Base-by-base conservation (phyloP, 2,329 filamentous ascomycete species). In the Arachnomyces sp. region DNA sequence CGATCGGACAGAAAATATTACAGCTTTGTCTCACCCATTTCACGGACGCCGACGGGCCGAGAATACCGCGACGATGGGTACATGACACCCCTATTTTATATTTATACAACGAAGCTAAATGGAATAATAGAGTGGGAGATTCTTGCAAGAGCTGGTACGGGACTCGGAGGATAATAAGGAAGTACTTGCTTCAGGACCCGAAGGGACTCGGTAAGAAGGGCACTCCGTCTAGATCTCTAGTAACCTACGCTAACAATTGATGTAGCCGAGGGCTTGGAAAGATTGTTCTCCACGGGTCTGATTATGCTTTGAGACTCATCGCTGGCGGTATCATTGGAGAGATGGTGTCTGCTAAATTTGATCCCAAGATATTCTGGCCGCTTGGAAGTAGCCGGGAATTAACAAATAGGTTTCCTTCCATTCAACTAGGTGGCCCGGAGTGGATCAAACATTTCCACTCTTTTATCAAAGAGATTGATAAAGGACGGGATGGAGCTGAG, bases 101-200 rank as follows among this genome's bases (percentile, higher is more conserved):
- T 31, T 16, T 5, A 16, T 28, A 32, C 11, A 30, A 12, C 31
- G 28, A 13, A 21, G 28, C 7, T 18, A 34, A n/a, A 18, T 48
- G 53, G 17, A 52, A 12, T 9, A 12, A 21, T 17, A 59, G 55
- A 45, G 47, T 14, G 55, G 54, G 1, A 55, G 53, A 32, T 36
- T 51, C 12, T 32, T 58, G 3, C 36, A 50, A 12, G 54, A 57
- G 38, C 25, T 53, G 14, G 16, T 54, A 3, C 38, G 40, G 7
- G 44, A 45, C 9, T 46, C 42, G 17, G 16, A 47, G 12, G 38
- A 41, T 3, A 41, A 43, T 18, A 36, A 43, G 11, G 6, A 32
- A 6, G 17, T 35, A 9, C 28, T 44, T 28, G 15, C 35, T 8
- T 31, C 34, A 30, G 34, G 21, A 12, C 9, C n/a, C 8, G 36